Base-by-base conservation (phyloP, 805 yeast species). In the Barnettozyma siamensis region DNA sequence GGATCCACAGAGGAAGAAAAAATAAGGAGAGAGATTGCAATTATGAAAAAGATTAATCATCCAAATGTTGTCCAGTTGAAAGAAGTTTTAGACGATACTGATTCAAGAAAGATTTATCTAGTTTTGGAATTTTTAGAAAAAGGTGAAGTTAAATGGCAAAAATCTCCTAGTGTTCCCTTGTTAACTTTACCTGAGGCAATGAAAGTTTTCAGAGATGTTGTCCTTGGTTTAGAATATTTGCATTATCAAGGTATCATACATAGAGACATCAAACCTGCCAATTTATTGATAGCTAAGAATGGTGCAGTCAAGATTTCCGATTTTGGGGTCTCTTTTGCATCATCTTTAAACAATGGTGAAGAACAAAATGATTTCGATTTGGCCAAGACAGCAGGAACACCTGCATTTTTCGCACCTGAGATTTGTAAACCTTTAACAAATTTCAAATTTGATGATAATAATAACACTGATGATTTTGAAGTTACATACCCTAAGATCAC, bases 331-430 rank as follows among this genome's bases (percentile, higher is more conserved):
- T 87, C 96, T 1, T 84, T 86, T 62, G 88, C 91, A 1, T 59
- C 70, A 3, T 53, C 67, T 3, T 50, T 60, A 35, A 45, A 51
- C 13, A 57, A 54, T 17, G 70, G 64, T 21, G 78, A 76, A 39
- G 78, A 76, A 37, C 77, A 75, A 20, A 70, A 75, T 49, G 96
- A 88, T 47, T 66, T 80, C 42, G 97, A 91, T 53, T 69, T 91
- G 46, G 94, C 96, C 2, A 91, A 89, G 61, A 91, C 98, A 0
- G 98, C 95, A 0, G 99, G 98, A 5, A 91, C 98, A 0, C 98
- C 98, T 2, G 97, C 96, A 0, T 91, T 91, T 60, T 82, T 88
- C 55, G 95, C 98, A 0, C 96, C 96, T 0, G 99, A 93, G 59
- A 69, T 89, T 35, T 89, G 96, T 57, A 71, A 73, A 40, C 80